These are phyloP conservation scores for Schizonepeta tenuifolia DNA, from an alignment of 257 asterid genomes.

Conservation along the genomic window DNA sequence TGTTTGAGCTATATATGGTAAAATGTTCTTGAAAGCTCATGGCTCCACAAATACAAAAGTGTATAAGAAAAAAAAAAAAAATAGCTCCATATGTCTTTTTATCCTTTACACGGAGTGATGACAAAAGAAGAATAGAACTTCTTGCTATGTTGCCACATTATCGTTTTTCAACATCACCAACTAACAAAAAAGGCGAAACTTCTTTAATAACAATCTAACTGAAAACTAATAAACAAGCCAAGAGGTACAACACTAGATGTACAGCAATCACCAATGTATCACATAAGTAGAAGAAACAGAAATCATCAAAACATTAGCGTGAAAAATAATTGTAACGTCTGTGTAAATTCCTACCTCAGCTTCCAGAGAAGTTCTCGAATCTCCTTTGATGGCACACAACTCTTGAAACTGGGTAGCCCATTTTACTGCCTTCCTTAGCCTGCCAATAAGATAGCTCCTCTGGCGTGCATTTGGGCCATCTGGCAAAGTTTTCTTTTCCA, in stretches of 20 bases:
- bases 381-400: slow-evolving; percentile 84
- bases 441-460: slow-evolving; percentile 86
- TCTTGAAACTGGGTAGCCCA: slow-evolving; percentile 91
- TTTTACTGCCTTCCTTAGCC: slow-evolving; percentile 92
- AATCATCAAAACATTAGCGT: background rate
- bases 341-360: slow-evolving; percentile 69
- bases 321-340: slow-evolving; percentile 18
- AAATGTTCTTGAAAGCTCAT: slow-evolving; percentile 12
- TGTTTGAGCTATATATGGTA: background rate
- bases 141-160: background rate
- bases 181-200: background rate
- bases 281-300: background rate
- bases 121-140: background rate
- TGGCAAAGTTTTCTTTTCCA: slow-evolving; percentile 96
- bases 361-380: slow-evolving; percentile 92
- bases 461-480: slow-evolving; percentile 98
- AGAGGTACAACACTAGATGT: slow-evolving; percentile 13
- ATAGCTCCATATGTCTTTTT: slow-evolving; percentile 25
- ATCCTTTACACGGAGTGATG: slow-evolving; percentile 19
- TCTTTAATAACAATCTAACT: slow-evolving; percentile 1
- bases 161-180: slow-evolving; percentile 15
- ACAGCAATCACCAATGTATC: slow-evolving; percentile 20
- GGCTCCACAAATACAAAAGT: background rate
- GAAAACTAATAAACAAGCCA: slow-evolving; percentile 20
- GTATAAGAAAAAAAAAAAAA: too few species aligned